These are phyloP conservation scores for Xylaria longipes DNA, from an alignment of 495 filamentous ascomycete species.

Conservation along the genomic window DNA sequence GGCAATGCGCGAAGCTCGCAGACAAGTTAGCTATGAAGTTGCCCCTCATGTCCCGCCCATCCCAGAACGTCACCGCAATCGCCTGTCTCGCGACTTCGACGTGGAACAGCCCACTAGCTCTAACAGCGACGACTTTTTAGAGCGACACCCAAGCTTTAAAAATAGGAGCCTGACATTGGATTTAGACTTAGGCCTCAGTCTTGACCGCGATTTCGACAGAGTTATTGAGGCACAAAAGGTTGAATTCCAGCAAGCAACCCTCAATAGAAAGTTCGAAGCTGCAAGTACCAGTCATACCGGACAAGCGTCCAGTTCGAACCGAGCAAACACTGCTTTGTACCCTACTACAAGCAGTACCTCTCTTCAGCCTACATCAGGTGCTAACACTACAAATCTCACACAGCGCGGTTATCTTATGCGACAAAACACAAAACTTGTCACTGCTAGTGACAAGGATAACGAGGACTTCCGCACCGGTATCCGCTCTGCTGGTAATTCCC, in stretches of 20 bases:
- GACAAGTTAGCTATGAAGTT: slow-evolving; percentile 77
- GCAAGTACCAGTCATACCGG: slow-evolving; percentile 27
- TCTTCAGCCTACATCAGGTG: slow-evolving; percentile 33
- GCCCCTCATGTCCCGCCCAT: slow-evolving; percentile 65
- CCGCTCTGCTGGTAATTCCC: slow-evolving; percentile 71
- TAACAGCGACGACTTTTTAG: slow-evolving; percentile 47
- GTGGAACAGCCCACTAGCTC: slow-evolving; percentile 36
- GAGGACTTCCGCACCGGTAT: slow-evolving; percentile 58
- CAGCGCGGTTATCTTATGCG: slow-evolving; percentile 99
- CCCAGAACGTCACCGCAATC: slow-evolving; percentile 62
- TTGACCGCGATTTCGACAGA: slow-evolving; percentile 92
- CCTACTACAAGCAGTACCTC: slow-evolving; percentile 14
- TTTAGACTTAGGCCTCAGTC: slow-evolving; percentile 79
- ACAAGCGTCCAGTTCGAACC: slow-evolving; percentile 33
- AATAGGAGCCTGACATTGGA: slow-evolving; percentile 71
- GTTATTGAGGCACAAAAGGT: slow-evolving; percentile 99
- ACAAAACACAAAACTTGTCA: slow-evolving; percentile 96
- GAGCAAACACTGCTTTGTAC: neutral
- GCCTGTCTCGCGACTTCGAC: slow-evolving; percentile 54
- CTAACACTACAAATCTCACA: slow-evolving; percentile 65
- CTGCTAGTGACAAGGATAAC: slow-evolving; percentile 74
- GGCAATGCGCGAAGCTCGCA: slow-evolving; percentile 85
- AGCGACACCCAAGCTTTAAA: slow-evolving; percentile 63
- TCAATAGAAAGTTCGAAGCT: slow-evolving; percentile 16
- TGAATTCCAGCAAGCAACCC: slow-evolving; percentile 61